Evolutionary conservation across 495 filamentous ascomycete species (phyloP), one percentile per base, ranked within the genome.

Genomic region (Daldinia bambusicola): DNA sequence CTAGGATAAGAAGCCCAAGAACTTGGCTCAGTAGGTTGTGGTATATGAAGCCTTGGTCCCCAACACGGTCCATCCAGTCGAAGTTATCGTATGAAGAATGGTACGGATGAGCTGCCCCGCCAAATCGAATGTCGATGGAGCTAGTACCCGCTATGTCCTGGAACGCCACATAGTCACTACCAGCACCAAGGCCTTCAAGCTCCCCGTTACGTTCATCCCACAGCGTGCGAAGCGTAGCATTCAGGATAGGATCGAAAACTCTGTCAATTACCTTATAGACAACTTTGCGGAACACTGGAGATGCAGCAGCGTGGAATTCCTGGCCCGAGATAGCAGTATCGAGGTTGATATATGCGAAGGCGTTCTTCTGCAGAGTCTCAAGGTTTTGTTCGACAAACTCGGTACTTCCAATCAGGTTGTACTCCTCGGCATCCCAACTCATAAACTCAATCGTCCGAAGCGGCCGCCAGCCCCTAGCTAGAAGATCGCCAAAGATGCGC

Each of bases 381-480:
- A 97, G 82, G 66, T 96, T 91, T 48, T 96, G 92, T 81, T 99
- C 95, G 40, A 98, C 95, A 71, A 92, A 93, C 76, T 99, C 96
- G 20, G 96, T 98, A 9, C 93, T 95, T 13, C 95, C 95, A 60
- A 98, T 93, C 37, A 95, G 78, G 77, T 98, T 98, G 80, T 97
- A 98, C 78, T 94, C 93, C 72, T 90, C 90, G 32, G 85, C 95
- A 76, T 99, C 95, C 95, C 96, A 99, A 41, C 92, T 96, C 66
- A 92, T 91, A 77, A 99, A 99, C 74, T 94, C 90, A 73, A 99
- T 96, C 14, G 93, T 94, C 20, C 95, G 90, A 10, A 93, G 84
- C n/a, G 95, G 95, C 22, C 92, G 86, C 95, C 95, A 99, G 56
- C 93, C 94, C 40, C 86, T 86, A 13, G 78, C 80, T 16, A 87